Conservation (phyloP, 2,329 filamentous ascomycete species). For the Macroventuria anomochaeta region DNA sequence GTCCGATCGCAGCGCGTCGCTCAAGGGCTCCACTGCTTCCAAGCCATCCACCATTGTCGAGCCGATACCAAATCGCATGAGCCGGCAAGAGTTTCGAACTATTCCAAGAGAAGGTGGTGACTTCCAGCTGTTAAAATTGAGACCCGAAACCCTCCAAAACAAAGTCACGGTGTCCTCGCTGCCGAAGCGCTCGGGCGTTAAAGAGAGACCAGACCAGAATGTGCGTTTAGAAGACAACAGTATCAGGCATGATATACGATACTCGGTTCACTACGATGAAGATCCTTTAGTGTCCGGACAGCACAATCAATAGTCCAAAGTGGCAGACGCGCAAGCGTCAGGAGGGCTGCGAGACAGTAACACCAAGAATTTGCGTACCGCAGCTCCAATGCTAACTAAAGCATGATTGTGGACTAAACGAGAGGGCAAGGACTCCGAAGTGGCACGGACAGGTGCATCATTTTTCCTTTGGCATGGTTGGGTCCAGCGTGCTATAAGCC, state of each 20-base stretch:
- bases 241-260: neutral
- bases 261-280: slow-evolving; percentile 3
- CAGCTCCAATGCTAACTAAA: no score
- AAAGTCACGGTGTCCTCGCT: neutral
- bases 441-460: no score
- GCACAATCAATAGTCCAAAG: no score
- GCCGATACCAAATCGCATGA: neutral
- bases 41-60: neutral
- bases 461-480: no score
- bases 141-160: neutral
- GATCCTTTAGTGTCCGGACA: neutral
- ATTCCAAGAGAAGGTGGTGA: neutral
- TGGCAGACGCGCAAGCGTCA: no score
- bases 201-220: neutral
- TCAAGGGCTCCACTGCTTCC: neutral
- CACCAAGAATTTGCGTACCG: no score
- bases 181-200: neutral
- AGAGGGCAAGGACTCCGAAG: no score
- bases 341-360: no score
- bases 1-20: slow-evolving; percentile 11
- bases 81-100: no score
- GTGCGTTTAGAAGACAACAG: neutral
- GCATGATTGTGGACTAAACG: no score
- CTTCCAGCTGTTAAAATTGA: neutral
- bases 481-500: no score